Base-by-base conservation (phyloP, 495 filamentous ascomycete genomes). In the Penicillium antarcticum region DNA sequence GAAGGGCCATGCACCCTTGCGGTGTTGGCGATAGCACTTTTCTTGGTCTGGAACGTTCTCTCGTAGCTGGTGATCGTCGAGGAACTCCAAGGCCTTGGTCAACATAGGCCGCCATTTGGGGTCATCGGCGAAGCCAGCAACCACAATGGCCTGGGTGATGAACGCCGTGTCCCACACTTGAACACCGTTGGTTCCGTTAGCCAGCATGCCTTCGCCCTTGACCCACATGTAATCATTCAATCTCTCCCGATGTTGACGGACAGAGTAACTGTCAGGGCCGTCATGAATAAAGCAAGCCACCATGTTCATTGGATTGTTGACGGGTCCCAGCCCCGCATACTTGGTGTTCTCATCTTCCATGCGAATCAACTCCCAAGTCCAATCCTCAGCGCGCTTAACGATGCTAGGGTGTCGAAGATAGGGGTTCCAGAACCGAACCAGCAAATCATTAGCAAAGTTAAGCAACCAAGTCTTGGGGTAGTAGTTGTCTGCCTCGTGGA, bases 141-240 rank as follows among this genome's bases (percentile, higher is more conserved):
- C 89, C 49, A 87, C 76, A 24, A 89, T 79, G 8, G 86, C 84
- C 65, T 96, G 91, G 18, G 96, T 90, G 35, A 86, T 70, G 61
- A 96, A 97, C 1, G 89, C 78, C 0, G 94, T 98, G 62, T 98
- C 94, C 94, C 94, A 98, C 37, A 83, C 87, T 70, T 98, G 94
- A 12, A 96, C 91, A 13, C 94, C 94, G 60, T 98, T 97, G 31
- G 94, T 98, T 31, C 94, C 94, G 65, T 97, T 97, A 67, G 85
- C 85, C 16, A 97, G 75, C 88, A 98, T 90, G 21, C 94, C 94
- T 66, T 97, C 94, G 35, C 80, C 53, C 35, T 92, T 96, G 48
- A 97, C 74, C 95, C 95, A 98, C 52, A 97, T 74, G 52, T 87
- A 94, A 56, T 98, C 95, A 34, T 87, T 72, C 18, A 94, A 65